Conservation (phyloP, 2,329 filamentous ascomycete species). For the Cercospora berteroae region DNA sequence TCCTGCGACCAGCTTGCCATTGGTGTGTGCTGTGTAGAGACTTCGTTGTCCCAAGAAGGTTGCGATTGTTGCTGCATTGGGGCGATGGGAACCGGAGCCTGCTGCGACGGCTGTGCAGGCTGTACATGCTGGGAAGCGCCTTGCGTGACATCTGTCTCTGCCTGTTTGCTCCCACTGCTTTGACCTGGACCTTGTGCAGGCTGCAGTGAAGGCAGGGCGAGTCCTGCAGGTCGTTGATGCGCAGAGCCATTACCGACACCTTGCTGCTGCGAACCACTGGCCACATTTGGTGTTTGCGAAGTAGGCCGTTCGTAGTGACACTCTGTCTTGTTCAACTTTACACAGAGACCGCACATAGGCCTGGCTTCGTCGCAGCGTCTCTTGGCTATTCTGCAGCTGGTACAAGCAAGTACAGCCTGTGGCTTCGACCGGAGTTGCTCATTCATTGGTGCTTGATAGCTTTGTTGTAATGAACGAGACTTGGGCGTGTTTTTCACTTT, state of each 20-base stretch:
- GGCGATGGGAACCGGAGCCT: background rate
- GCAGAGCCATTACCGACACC: background rate
- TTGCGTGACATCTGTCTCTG: background rate
- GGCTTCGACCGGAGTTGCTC: constrained; percentile 2
- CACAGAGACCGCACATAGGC: constrained; percentile 18
- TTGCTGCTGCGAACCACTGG: background rate
- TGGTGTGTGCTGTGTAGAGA: background rate
- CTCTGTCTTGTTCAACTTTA: constrained; percentile 10
- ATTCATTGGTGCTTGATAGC: constrained; percentile 1
- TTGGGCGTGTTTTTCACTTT: constrained; percentile 17
- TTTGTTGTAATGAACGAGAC: constrained; percentile 5
- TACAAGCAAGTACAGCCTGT: constrained; percentile 11
- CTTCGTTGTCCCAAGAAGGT: background rate
- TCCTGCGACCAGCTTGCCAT: constrained; percentile 4
- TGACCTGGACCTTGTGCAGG: background rate
- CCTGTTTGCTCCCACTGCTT: background rate
- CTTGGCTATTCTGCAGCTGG: constrained; percentile 14
- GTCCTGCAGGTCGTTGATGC: background rate
- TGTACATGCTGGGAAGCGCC: background rate
- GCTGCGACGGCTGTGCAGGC: background rate
- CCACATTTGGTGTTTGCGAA: background rate
- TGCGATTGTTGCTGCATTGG: background rate
- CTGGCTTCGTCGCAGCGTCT: constrained; percentile 22
- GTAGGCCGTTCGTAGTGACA: constrained; percentile 18
- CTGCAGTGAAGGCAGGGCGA: background rate